Evolutionary conservation across 108 stramenopile species (phyloP), one percentile per base, ranked within the genome.

Genomic region (Nitzschia putrida): DNA sequence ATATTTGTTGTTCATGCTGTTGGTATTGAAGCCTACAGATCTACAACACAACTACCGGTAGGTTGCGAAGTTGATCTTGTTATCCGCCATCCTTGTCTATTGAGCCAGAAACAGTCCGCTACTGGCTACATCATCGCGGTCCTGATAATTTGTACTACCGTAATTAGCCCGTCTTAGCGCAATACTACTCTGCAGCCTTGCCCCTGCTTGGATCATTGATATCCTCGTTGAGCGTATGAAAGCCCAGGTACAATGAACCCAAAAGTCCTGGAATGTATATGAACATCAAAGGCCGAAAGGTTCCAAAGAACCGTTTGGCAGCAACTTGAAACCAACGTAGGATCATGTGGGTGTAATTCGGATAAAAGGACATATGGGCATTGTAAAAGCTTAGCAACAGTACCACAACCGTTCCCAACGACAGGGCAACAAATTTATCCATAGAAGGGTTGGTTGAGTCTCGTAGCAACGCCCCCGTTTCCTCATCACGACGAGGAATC

Each of bases 371-470:
- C 29, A 81, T 22, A 40, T 84, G 83, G 24, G 25, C 40, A 51
- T 86, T 86, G 76, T 68, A 81, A 67, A 86, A 82, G 41, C 78
- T 40, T 23, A 79, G 40, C 39, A 86, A 77, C 22, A 47, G 49
- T 4, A 86, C n/a, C 16, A 73, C 55, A 16, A 81, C 29, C 11
- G 77, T 74, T 0, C 42, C 6, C 42, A 86, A 37, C 38, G 50
- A 69, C 13, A 44, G 23, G 24, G 80, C 59, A 6, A 74, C 26
- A 57, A 66, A 81, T 22, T 64, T 66, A 73, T 86, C 82, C 79
- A 86, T 81, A 10, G 59, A 58, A 3, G 49, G 43, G 50, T 81
- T 73, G 21, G 52, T 39, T 34, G 29, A 3, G 4, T 34, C 29
- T 34, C 29, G 1, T 34, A 34, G 4, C 47, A 49, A 2, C 3